These are phyloP conservation scores for Fusarium sp. DNA, from an alignment of 2,329 filamentous ascomycete genomes.

Conservation along the genomic window DNA sequence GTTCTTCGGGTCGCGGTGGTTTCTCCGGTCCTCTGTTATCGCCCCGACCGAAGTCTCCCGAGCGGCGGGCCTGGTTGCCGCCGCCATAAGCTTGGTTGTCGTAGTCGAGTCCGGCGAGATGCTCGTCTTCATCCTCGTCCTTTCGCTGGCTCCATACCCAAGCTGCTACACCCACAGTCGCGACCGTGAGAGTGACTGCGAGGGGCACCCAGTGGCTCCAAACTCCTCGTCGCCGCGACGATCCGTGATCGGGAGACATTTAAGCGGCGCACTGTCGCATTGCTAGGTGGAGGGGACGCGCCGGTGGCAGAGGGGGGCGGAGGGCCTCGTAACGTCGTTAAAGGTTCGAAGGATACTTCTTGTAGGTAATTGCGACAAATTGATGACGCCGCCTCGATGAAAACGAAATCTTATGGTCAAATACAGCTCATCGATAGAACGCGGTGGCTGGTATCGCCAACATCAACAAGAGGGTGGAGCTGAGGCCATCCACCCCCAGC, in stretches of 20 bases:
- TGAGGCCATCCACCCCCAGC: constrained; percentile 42
- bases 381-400: constrained; percentile 20
- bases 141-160: constrained; percentile 95
- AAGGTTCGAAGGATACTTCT: neutral
- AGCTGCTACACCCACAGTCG: constrained; percentile 84
- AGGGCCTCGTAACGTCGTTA: constrained; percentile 21
- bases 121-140: constrained; percentile 72
- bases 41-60: constrained; percentile 41
- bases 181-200: constrained; percentile 85
- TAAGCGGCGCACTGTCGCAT: constrained; percentile 51
- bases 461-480: constrained; percentile 45
- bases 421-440: constrained; percentile 38
- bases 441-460: constrained; percentile 45
- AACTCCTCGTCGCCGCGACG: constrained; percentile 69
- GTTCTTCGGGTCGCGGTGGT: constrained; percentile 53
- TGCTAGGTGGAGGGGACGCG: constrained; percentile 39
- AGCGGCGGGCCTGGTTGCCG: constrained; percentile 59
- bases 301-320: constrained; percentile 34
- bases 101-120: constrained; percentile 61
- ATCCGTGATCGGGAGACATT: constrained; percentile 71
- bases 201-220: constrained; percentile 92
- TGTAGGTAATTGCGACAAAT: constrained; percentile 16
- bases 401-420: constrained; percentile 26
- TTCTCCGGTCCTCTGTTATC: constrained; percentile 48
- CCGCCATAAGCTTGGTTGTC: constrained; percentile 63